phyloP scores from a whole-genome alignment of 129 eudicot species.

The Deinandra increscens region DNA sequence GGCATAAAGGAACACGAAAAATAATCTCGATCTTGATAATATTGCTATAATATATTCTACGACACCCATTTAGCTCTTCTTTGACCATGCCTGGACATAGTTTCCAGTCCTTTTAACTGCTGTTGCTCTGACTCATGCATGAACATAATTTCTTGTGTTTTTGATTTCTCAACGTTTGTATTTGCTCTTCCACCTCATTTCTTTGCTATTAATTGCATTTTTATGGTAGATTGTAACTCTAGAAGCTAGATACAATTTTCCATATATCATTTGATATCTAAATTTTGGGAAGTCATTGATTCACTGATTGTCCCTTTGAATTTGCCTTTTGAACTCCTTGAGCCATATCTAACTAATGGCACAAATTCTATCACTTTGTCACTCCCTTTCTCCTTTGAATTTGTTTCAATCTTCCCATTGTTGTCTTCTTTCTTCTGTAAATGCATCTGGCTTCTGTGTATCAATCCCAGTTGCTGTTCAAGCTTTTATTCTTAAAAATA shows the following conservation, averaged over 20 bases:
- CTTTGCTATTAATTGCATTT: constrained; percentile 44
- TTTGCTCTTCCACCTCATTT: constrained; percentile 37
- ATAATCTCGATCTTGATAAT: constrained; percentile 38
- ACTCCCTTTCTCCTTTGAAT: constrained; percentile 73
- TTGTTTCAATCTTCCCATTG: constrained; percentile 62
- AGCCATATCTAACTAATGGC: constrained; percentile 80
- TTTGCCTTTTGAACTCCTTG: constrained; percentile 62
- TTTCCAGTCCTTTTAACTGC: constrained; percentile 29
- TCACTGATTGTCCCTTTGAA: constrained; percentile 56
- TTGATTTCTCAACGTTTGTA: constrained; percentile 42
- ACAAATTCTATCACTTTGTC: constrained; percentile 55
- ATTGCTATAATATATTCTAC: constrained; percentile 29
- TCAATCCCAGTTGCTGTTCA: constrained; percentile 72
- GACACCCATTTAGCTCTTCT: constrained; percentile 39
- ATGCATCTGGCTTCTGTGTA: constrained; percentile 73
- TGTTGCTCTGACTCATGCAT: constrained; percentile 32
- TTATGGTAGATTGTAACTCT: constrained; percentile 41
- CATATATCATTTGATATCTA: constrained; percentile 42
- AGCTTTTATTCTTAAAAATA: constrained; percentile 50
- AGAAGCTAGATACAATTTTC: constrained; percentile 36
- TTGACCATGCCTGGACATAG: constrained; percentile 32
- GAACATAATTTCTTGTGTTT: constrained; percentile 33
- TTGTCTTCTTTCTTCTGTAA: constrained; percentile 76
- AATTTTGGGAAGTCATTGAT: constrained; percentile 44
- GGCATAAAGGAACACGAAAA: constrained; percentile 43